Percentiles rank a stretch among this genome's conserved stretches.
phyloP scores from a whole-genome alignment of 495 filamentous ascomycete species.

The Parathielavia appendiculata region DNA sequence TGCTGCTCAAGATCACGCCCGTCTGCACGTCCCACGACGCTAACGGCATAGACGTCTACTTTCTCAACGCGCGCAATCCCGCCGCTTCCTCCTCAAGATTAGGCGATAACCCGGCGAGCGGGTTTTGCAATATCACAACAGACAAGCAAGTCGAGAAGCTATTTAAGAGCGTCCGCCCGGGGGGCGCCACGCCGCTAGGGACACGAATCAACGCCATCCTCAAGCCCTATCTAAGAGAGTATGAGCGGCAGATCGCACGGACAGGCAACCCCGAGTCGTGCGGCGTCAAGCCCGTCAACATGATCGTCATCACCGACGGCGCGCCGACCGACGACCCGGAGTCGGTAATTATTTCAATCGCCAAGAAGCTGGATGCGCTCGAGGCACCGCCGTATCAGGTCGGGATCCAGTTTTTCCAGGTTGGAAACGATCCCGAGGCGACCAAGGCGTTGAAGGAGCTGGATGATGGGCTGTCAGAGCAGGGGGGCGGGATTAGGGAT shows the following conservation, averaged over 20 bases:
- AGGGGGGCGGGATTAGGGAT: constrained; percentile 59
- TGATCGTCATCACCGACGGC: constrained; percentile 93
- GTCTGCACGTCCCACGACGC: constrained; percentile 78
- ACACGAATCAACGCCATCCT: constrained; percentile 68
- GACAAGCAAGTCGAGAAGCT: constrained; percentile 54
- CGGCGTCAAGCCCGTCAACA: constrained; percentile 75
- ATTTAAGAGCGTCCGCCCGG: constrained; percentile 60
- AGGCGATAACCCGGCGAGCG: constrained; percentile 18
- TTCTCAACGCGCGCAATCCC: constrained; percentile 62
- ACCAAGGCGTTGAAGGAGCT: constrained; percentile 61
- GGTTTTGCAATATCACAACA: constrained; percentile 55
- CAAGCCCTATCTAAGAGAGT: constrained; percentile 55
- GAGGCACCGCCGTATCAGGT: constrained; percentile 79
- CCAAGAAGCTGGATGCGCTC: constrained; percentile 59
- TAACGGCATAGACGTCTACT: constrained; percentile 93
- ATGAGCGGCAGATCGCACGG: constrained; percentile 32
- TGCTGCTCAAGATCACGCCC: constrained; percentile 71
- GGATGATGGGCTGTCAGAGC: constrained; percentile 66
- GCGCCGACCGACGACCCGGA: constrained; percentile 71
- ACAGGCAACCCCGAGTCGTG: constrained; percentile 41
- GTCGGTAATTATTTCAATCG: constrained; percentile 59
- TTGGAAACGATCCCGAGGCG: constrained; percentile 69
- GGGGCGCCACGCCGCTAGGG: constrained; percentile 71
- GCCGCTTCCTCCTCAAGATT: constrained; percentile 4
- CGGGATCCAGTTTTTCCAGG: constrained; percentile 96